Base-by-base conservation (phyloP, 345 rosid genomes). In the Theobroma cacao region DNA sequence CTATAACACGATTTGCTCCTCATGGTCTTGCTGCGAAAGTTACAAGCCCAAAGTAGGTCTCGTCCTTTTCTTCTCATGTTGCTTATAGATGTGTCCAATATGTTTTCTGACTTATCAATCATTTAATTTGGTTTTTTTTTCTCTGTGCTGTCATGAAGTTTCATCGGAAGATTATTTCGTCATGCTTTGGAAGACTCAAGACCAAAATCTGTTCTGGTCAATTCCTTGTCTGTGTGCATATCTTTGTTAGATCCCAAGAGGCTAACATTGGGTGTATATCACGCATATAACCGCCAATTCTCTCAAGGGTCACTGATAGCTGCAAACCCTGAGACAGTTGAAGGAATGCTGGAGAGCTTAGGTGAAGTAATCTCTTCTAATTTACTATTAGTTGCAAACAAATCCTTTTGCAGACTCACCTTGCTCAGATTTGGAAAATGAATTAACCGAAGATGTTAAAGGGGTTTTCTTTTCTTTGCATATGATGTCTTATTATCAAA, bases 161-260 rank as follows among this genome's bases (percentile, higher is more conserved):
- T 94, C 80, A 86, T 90, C 72, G 94, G 93, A 79, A 90, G 95
- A 84, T 83, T 95, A 83, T 90, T 91, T 81, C 84, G 84, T 75
- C 92, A 90, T 82, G 91, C 98, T 76, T 88, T 93, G 86, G 95
- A 95, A 89, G 89, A 87, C 79, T 90, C 92, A 74, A 87, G 95
- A 69, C 98, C 98, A 5, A 92, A 91, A 78, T 93, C 98, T 77
- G 98, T 88, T 74, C 88, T 95, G 82, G 97, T 95, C 74, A 93
- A 91, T 86, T 93, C 93, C 26, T 83, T 95, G 82, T 89, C 97
- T 75, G 87, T 95, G 81, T 91, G 94, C 86, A 95, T 95, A 88
- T 90, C 95, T 73, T 83, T 95, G 83, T 86, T 95, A 87, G 98
- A 95, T 83, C 97, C 98, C 30, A 93, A 90, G 86, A 88, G 95